Evolutionary conservation across 139 green algal genomes (phyloP), one percentile per base, ranked within the genome.

Genomic region (Ulvella scutata): DNA sequence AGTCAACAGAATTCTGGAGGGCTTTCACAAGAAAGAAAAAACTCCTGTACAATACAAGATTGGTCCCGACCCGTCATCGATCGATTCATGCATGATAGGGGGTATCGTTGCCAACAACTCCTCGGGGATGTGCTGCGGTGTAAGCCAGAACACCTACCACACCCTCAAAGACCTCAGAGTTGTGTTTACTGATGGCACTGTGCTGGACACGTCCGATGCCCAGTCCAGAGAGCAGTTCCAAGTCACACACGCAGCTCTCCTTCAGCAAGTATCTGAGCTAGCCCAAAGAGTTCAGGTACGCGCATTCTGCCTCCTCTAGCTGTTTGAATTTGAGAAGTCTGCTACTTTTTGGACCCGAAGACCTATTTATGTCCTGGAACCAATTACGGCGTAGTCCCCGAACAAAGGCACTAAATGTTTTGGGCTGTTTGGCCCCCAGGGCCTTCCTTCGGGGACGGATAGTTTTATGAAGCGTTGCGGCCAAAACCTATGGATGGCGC

Each of bases 61-160:
- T 76, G 94, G 94, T 0, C 94, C 94, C 0, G 94, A 98, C 81
- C 94, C 94, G 4, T 93, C 89, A 31, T 96, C 89, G 77, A 97
- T 98, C 75, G 94, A 97, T 83, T 90, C 77, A 38, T 95, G 89
- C 82, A 93, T 94, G 89, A 90, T 97, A 37, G 92, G 92, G 43
- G 94, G 94, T 61, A 95, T 98, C 76, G 90, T 98, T n/a, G 75
- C 83, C 72, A 98, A 98, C 91, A 98, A 98, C 90, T 95, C 87
- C 43, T 93, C 85, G 29, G 94, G 94, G 74, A 98, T 98, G 94
- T 98, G 94, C 89, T 98, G 94, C 80, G 94, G 94, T 43, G 94
- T 98, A 34, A 88, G 79, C 74, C 90, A 96, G 78, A 96, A 96
- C 86, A 96, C 91, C 0, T 97, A 96, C 85, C 90, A 97, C 85